Conservation (phyloP, 208 protist species). For the Acanthamoeba castellanii region DNA sequence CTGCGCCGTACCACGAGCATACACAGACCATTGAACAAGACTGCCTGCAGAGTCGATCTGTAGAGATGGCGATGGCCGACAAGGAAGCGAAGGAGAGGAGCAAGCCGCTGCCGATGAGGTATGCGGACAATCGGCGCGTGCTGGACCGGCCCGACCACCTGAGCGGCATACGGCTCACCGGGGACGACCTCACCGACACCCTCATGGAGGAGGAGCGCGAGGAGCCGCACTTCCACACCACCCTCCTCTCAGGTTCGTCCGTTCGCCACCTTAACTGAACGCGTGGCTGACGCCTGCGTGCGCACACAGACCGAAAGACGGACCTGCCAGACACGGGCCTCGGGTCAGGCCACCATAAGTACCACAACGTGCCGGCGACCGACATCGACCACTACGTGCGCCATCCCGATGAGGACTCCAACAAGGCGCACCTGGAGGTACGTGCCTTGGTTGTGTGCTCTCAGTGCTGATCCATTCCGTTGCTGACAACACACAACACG, state of each 20-base stretch:
- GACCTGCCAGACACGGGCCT: constrained; percentile 53
- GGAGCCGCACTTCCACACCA: neutral
- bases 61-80: neutral
- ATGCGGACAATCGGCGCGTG: neutral
- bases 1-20: too few species aligned
- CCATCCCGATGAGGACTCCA: constrained; percentile 40
- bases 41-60: too few species aligned
- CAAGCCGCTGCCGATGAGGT: neutral
- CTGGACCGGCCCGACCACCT: neutral
- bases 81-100: constrained; percentile 1
- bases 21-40: too few species aligned
- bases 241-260: neutral
- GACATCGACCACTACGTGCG: constrained; percentile 33
- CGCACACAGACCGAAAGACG: constrained; percentile 9
- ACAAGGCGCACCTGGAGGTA: constrained; percentile 52
- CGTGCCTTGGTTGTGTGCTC: neutral
- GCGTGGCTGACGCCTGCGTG: neutral
- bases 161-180: neutral
- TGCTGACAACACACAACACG: neutral
- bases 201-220: constrained; percentile 45
- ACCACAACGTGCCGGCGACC: constrained; percentile 9
- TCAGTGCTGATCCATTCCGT: neutral
- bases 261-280: neutral
- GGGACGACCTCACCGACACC: constrained; percentile 59
- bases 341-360: constrained; percentile 46